Evolutionary conservation across 495 filamentous ascomycete species (phyloP).

Genomic region (Diplogelasinospora grovesii): DNA sequence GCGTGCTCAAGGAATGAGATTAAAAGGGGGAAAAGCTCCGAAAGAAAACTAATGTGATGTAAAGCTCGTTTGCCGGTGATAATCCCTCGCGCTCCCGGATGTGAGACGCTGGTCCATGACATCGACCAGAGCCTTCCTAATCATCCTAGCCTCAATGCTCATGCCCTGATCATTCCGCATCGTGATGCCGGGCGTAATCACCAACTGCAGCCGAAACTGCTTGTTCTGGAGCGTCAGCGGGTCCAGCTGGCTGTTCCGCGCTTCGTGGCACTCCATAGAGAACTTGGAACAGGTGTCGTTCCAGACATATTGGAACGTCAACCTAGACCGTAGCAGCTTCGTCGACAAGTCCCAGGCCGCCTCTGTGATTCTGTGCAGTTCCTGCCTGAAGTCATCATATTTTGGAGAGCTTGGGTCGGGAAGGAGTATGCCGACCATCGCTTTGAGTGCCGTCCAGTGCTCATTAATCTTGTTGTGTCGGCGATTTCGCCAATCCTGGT

Average conservation of each 20-base stretch:
- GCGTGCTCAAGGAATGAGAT: too few species aligned
- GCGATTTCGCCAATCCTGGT: slow-evolving; percentile 9
- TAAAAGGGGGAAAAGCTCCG: too few species aligned
- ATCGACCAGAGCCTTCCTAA: slow-evolving; percentile 9
- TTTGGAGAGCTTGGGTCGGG: slow-evolving; percentile 12
- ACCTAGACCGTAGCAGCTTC: slow-evolving; percentile 18
- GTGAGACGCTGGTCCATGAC: slow-evolving; percentile 8
- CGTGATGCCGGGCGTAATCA: slow-evolving; percentile 26
- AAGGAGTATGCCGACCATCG: slow-evolving; percentile 12
- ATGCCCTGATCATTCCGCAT: slow-evolving; percentile 20
- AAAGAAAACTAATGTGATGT: too few species aligned
- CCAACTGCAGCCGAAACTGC: slow-evolving; percentile 22
- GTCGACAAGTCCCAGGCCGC: slow-evolving; percentile 24
- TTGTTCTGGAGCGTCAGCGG: background rate
- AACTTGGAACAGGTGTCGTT: slow-evolving; percentile 23
- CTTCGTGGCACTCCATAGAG: slow-evolving; percentile 16
- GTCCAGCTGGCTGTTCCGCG: background rate
- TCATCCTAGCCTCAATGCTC: slow-evolving; percentile 12
- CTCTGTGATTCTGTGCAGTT: slow-evolving; percentile 6
- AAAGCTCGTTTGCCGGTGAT: too few species aligned
- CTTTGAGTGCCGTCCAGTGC: slow-evolving; percentile 22
- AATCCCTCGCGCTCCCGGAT: too few species aligned
- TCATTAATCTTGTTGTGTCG: slow-evolving; percentile 12
- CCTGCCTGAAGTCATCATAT: slow-evolving; percentile 16
- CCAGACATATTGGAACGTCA: slow-evolving; percentile 28